Conservation (phyloP, 495 filamentous ascomycete species). For the Trichoderma reesei region DNA sequence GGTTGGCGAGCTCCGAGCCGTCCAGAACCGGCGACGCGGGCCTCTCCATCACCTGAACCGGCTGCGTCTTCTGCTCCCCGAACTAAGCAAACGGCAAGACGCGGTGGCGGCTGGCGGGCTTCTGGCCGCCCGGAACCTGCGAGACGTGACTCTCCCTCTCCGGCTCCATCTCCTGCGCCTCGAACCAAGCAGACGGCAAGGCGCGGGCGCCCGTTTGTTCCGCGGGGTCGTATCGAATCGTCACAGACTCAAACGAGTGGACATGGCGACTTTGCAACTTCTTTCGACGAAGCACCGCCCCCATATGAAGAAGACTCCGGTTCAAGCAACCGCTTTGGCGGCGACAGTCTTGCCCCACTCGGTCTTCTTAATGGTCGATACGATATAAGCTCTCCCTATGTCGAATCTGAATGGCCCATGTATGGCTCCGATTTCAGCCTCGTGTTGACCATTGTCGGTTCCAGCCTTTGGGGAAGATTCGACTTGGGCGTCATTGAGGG, state of each 20-base stretch:
- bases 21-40: neutral
- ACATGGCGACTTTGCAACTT: slow-evolving; percentile 7
- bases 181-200: neutral
- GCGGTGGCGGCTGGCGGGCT: neutral
- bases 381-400: slow-evolving; percentile 19
- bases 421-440: slow-evolving; percentile 13
- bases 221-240: neutral
- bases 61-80: neutral
- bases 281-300: slow-evolving; percentile 19
- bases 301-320: slow-evolving; percentile 14
- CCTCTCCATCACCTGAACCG: neutral
- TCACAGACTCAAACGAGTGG: neutral
- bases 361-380: slow-evolving; percentile 41
- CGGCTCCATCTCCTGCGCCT: neutral
- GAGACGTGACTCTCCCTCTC: neutral
- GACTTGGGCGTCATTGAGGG: slow-evolving; percentile 23
- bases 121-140: neutral
- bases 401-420: slow-evolving; percentile 14
- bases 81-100: neutral
- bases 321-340: neutral
- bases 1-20: neutral
- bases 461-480: slow-evolving; percentile 25
- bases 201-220: neutral
- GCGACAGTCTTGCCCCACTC: slow-evolving; percentile 15
- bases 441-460: slow-evolving; percentile 25